Percentiles rank a stretch among this genome's conserved stretches.
phyloP scores from a whole-genome alignment of 2,329 filamentous ascomycete genomes.

The Penicillium sp. region DNA sequence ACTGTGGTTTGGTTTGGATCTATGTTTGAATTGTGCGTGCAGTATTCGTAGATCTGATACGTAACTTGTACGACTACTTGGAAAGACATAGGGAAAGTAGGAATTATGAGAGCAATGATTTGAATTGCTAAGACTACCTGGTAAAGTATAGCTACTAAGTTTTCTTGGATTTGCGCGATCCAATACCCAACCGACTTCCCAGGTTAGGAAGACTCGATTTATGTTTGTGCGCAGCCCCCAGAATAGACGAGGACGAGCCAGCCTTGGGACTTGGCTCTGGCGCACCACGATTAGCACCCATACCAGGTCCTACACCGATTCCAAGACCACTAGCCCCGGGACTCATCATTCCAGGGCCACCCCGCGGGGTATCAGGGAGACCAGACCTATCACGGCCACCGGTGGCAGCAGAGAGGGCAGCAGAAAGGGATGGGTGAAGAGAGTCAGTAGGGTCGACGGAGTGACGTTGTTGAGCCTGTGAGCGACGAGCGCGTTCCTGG shows the following conservation, averaged over 20 bases:
- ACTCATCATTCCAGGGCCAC: constrained; percentile 24
- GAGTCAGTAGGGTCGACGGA: constrained; percentile 54
- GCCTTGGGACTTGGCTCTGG: constrained; percentile 17
- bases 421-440: constrained; percentile 37
- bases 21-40: background rate
- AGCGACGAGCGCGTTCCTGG: constrained; percentile 78
- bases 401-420: constrained; percentile 31
- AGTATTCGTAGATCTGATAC: background rate
- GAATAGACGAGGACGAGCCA: constrained; percentile 22
- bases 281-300: constrained; percentile 40
- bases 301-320: constrained; percentile 15
- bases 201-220: constrained; percentile 67
- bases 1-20: background rate
- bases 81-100: background rate
- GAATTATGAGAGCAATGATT: background rate
- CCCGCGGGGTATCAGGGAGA: constrained; percentile 36
- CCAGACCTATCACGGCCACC: constrained; percentile 33
- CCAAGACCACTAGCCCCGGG: constrained; percentile 45
- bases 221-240: constrained; percentile 55
- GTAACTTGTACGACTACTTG: background rate
- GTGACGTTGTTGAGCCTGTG: constrained; percentile 53
- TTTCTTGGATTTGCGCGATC: constrained; percentile 57
- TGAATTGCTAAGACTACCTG: background rate
- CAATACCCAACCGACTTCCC: constrained; percentile 66
- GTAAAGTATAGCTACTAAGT: constrained; percentile 12